Conservation (phyloP, 768 basidiomycete species). For the Trametes villosa region DNA sequence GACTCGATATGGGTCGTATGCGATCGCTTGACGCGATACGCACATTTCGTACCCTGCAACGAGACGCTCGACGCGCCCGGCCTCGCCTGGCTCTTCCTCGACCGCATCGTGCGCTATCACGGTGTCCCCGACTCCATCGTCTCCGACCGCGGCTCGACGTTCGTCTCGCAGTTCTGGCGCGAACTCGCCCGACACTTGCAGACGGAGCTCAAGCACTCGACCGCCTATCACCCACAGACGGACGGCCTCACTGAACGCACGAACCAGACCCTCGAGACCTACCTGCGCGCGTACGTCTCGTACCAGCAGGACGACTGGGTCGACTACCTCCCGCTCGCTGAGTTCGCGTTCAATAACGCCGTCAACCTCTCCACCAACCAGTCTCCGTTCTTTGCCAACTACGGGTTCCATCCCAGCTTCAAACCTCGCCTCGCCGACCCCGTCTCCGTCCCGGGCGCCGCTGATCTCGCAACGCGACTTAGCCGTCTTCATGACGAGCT, state of each 20-base stretch:
- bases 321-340: background rate
- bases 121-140: slow-evolving; percentile 20
- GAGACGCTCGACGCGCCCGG: background rate
- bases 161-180: slow-evolving; percentile 19
- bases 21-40: background rate
- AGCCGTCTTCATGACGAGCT: slow-evolving; percentile 40
- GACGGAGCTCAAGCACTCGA: background rate
- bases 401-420: slow-evolving; percentile 28
- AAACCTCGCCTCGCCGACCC: slow-evolving; percentile 33
- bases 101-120: background rate
- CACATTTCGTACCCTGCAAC: background rate
- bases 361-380: background rate
- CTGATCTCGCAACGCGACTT: slow-evolving; percentile 35
- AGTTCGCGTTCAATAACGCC: background rate
- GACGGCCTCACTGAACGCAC: no score
- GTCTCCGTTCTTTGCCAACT: background rate
- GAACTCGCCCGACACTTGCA: slow-evolving; percentile 8
- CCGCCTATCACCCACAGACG: background rate
- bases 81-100: background rate
- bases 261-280: no score
- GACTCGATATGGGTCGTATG: background rate
- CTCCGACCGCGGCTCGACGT: slow-evolving; percentile 22
- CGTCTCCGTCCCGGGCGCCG: slow-evolving; percentile 37
- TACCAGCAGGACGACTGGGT: no score
- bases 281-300: no score